Base-by-base conservation (phyloP, 2,329 filamentous ascomycete species). In the Cladosporium sp. region DNA sequence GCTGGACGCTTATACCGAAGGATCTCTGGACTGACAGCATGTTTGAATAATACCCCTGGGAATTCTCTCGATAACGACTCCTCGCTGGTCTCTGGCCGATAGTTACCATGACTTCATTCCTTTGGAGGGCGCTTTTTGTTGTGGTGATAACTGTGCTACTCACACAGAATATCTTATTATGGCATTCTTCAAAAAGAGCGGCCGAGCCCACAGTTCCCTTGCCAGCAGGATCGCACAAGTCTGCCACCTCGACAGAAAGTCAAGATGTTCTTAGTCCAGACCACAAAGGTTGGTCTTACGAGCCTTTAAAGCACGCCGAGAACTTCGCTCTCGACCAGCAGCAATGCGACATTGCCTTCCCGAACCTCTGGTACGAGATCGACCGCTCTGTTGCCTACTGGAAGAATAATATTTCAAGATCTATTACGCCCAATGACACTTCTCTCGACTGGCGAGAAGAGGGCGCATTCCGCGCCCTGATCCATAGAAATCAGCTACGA, bases 401-500 rank as follows among this genome's bases (percentile, higher is more conserved):
- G 49, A 60, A 60, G 51, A 54, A 63, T 39, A 54, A 59, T 6
- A 57, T 56, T n/a, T 28, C 30, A 20, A 42, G 64, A 40, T 59
- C 28, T 15, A 65, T 71, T 49, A 62, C 65, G 7, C 5, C 45
- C n/a, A 28, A 66, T 1, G 67, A 69, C 45, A 52, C 63, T 2
- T 61, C 65, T 12, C 60, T 66, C 25, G 59, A 47, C 11, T 69
- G 65, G 66, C 60, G 64, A 34, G 59, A 57, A n/a, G 59, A 63
- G 34, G 66, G 64, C 15, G 68, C 67, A 5, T 64, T 72, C 36
- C 62, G 65, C n/a, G 60, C 63, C 19, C 51, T 69, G 38, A 70
- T 69, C 19, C 60, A 69, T 51, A 66, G 71, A 57, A 70, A 70
- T 45, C 65, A 70, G 49, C 60, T 70, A 7, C 66, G 69, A 37